These are phyloP conservation scores for Xerocomus amazonicus DNA, from an alignment of 1,284 basidiomycete genomes.

Conservation along the genomic window DNA sequence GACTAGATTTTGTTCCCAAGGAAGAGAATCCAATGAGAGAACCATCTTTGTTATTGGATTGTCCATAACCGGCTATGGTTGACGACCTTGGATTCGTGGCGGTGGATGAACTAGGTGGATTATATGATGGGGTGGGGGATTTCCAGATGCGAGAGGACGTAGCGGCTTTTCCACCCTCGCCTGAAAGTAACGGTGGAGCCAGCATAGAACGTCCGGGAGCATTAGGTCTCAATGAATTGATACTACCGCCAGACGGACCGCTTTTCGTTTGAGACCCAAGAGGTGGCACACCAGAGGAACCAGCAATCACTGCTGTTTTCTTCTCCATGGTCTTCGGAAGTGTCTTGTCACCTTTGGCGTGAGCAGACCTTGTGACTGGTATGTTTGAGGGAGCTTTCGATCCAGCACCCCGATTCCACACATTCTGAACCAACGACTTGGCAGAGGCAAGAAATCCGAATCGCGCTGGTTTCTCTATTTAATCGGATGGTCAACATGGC, in stretches of 20 bases:
- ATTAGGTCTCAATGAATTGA: slow-evolving; percentile 1
- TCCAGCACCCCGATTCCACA: slow-evolving; percentile 48
- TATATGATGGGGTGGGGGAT: slow-evolving; percentile 24
- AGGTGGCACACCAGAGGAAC: slow-evolving; percentile 21
- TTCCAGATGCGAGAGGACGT: slow-evolving; percentile 14
- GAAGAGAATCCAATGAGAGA: slow-evolving; percentile 36
- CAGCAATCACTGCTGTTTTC: slow-evolving; percentile 16
- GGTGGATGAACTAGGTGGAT: slow-evolving; percentile 6
- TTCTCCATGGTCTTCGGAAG: slow-evolving; percentile 15
- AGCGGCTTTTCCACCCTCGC: neutral
- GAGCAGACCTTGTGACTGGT: slow-evolving; percentile 14
- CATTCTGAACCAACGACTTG: slow-evolving; percentile 52
- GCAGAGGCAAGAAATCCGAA: slow-evolving; percentile 58
- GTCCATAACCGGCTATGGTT: slow-evolving; percentile 23
- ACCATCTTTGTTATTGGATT: slow-evolving; percentile 20
- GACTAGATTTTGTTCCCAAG: slow-evolving; percentile 24
- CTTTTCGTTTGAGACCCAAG: slow-evolving; percentile 16
- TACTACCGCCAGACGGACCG: slow-evolving; percentile 15
- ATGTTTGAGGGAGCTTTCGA: slow-evolving; percentile 14
- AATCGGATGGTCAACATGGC: slow-evolving; percentile 10
- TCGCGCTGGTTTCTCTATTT: slow-evolving; percentile 39
- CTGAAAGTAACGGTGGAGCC: slow-evolving; percentile 10
- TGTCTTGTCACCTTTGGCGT: slow-evolving; percentile 12
- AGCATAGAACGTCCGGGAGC: slow-evolving; percentile 15
- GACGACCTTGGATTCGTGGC: slow-evolving; percentile 11